Evolutionary conservation across 2,329 filamentous ascomycete genomes (phyloP).

Genomic region (Talaromyces sp.): DNA sequence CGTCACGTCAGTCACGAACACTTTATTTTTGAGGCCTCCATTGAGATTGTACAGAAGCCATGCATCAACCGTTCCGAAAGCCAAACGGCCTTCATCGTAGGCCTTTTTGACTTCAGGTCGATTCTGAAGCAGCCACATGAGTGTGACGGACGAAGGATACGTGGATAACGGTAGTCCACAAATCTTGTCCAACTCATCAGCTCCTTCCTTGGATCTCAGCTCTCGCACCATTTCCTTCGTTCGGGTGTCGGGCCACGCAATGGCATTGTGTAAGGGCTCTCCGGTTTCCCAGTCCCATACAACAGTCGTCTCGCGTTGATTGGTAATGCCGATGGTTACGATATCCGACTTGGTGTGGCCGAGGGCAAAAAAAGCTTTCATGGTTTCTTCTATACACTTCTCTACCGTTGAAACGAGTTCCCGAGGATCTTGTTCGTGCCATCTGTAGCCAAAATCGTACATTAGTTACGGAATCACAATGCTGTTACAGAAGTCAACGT

Average conservation of each 20-base stretch:
- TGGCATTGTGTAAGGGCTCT: slow-evolving; percentile 73
- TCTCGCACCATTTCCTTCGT: slow-evolving; percentile 71
- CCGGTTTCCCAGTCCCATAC: slow-evolving; percentile 80
- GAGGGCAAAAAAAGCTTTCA: slow-evolving; percentile 63
- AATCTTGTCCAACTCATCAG: slow-evolving; percentile 63
- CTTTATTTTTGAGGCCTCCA: slow-evolving; percentile 60
- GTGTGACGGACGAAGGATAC: slow-evolving; percentile 80
- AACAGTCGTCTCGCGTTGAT: slow-evolving; percentile 82
- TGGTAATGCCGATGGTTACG: slow-evolving; percentile 76
- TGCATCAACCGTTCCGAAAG: slow-evolving; percentile 82
- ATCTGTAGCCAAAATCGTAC: slow-evolving; percentile 56
- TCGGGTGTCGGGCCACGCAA: slow-evolving; percentile 86
- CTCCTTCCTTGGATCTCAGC: slow-evolving; percentile 61
- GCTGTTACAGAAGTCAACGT: slow-evolving; percentile 34
- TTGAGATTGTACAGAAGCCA: slow-evolving; percentile 83
- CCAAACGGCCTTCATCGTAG: slow-evolving; percentile 69
- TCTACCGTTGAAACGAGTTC: slow-evolving; percentile 72
- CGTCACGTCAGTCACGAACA: slow-evolving; percentile 78
- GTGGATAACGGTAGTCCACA: slow-evolving; percentile 82
- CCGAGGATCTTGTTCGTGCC: slow-evolving; percentile 82
- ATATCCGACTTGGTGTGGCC: slow-evolving; percentile 66
- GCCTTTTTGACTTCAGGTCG: slow-evolving; percentile 63
- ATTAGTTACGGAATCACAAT: neutral
- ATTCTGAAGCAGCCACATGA: slow-evolving; percentile 75
- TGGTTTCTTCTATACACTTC: slow-evolving; percentile 71